A percentile compares a stretch with the other conserved stretches of the same genome.
Evolutionary conservation across 805 yeast species (phyloP).

Genomic region (Wickerhamiella azyma): DNA sequence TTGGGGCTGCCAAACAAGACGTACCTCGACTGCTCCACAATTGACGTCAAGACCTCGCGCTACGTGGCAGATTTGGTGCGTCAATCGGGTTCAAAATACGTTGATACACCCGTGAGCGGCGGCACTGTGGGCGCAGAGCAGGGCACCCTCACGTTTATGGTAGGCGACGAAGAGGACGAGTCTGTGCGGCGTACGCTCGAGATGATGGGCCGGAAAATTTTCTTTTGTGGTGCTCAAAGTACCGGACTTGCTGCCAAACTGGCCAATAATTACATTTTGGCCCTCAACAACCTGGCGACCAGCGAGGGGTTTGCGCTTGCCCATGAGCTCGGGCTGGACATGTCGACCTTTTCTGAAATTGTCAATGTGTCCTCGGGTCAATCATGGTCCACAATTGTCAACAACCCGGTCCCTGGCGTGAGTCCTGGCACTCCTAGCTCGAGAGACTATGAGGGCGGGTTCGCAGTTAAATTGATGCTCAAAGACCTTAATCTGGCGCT

Average conservation of each 20-base stretch:
- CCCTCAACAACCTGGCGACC: conserved; percentile 40
- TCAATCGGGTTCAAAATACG: conserved; percentile 22
- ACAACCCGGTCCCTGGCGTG: conserved; percentile 40
- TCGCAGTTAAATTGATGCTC: conserved; percentile 26
- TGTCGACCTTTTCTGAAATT: conserved; percentile 34
- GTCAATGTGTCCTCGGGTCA: conserved; percentile 41
- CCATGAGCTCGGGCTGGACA: conserved; percentile 34
- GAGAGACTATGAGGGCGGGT: conserved; percentile 35
- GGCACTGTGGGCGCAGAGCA: conserved; percentile 42
- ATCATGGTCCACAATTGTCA: conserved; percentile 41
- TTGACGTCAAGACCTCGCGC: conserved; percentile 36
- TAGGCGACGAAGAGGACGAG: conserved; percentile 29
- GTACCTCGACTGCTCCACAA: conserved; percentile 39
- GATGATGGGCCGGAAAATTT: conserved; percentile 36
- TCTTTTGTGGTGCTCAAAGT: conserved; percentile 40
- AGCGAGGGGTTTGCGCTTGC: conserved; percentile 44
- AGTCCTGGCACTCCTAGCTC: conserved; percentile 36
- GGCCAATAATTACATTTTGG: conserved; percentile 40
- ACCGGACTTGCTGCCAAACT: conserved; percentile 42
- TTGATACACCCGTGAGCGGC: conserved; percentile 45
- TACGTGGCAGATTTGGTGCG: conserved; percentile 29
- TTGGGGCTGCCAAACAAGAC: conserved; percentile 21
- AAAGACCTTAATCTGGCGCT: conserved; percentile 30
- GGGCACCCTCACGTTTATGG: conserved; percentile 40
- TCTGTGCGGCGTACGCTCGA: conserved; percentile 18